Percentiles rank a stretch among this genome's conserved stretches.
phyloP scores from a whole-genome alignment of 2,329 filamentous ascomycete species.

The Elsinoe perseae region DNA sequence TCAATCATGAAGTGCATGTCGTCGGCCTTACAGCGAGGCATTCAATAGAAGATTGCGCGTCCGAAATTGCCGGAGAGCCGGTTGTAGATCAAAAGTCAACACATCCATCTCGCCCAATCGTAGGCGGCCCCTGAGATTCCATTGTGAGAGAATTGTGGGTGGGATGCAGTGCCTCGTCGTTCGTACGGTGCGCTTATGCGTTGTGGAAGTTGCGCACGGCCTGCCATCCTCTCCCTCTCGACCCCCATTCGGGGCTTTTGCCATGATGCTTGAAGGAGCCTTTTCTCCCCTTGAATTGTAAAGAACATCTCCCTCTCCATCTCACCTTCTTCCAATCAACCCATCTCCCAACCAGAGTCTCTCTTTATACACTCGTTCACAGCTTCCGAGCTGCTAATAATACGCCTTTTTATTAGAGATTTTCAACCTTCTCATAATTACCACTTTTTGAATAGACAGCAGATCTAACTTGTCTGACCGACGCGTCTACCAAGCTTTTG shows the following conservation, averaged over 20 bases:
- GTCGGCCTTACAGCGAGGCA: not conserved
- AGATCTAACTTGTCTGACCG: not conserved
- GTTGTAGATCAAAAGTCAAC: slow-evolving; percentile 7
- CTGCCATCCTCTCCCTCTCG: not conserved
- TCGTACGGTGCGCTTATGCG: slow-evolving; percentile 11
- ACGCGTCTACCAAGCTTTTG: not conserved
- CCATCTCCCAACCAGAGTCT: slow-evolving; percentile 10
- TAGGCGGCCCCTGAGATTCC: slow-evolving; percentile 12
- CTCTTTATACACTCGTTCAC: slow-evolving; percentile 14
- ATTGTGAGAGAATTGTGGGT: not conserved
- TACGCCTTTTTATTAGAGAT: slow-evolving; percentile 1
- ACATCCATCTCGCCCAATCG: slow-evolving; percentile 10
- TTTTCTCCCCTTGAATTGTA: slow-evolving; percentile 3
- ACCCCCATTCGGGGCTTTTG: not conserved
- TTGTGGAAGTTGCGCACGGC: slow-evolving; percentile 3
- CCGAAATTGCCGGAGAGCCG: slow-evolving; percentile 13
- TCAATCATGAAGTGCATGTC: not conserved
- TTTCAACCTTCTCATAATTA: not conserved
- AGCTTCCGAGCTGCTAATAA: slow-evolving; percentile 10
- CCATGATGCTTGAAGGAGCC: not conserved
- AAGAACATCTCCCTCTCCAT: slow-evolving; percentile 1
- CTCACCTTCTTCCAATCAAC: slow-evolving; percentile 5
- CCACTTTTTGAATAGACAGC: slow-evolving; percentile 10
- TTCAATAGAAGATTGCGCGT: slow-evolving; percentile 7
- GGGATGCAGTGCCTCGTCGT: slow-evolving; percentile 8